Base-by-base conservation (phyloP, 805 yeast species). In the Ogataea pini region DNA sequence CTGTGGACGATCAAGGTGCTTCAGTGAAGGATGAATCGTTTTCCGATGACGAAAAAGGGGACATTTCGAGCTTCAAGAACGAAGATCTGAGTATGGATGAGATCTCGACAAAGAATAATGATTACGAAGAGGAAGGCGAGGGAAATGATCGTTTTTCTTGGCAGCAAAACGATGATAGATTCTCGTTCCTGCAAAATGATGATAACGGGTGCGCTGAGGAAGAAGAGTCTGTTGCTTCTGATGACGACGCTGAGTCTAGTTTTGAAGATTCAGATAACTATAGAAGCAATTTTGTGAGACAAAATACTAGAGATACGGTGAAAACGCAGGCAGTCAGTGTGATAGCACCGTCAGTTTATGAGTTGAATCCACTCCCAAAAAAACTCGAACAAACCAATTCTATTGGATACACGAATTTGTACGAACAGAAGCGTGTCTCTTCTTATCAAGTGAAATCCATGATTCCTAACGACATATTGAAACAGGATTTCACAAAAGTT, bases 281-380 rank as follows among this genome's bases (percentile, higher is more conserved):
- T 45, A 50, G 66, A 47, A 46, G 49, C 44, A 42, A 49, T 17
- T 62, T 63, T 44, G 52, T 63, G 12, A 49, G 63, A 27, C 48
- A 53, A 39, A 58, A 59, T 47, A 58, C 63, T n/a, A 52, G 48
- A 38, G 58, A 56, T 32, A 61, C 60, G 5, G 48, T 54, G n/a
- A 46, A 50, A 38, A 40, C 51, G 24, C 40, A 34, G 33, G 37
- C 45, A 10, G 33, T 13, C n/a, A 17, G 24, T 16, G 31, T 36
- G 12, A 31, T 19, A 19, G 41, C 25, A 14, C 37, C 52, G 9
- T 40, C 49, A 2, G 14, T 29, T 2, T 45, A 44, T 34, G 46
- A 40, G 4, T 7, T 19, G 13, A 13, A 17, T 4, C 29, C 22
- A 10, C 14, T 25, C 10, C 16, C 25, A 16, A 28, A 41, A 16